Evolutionary conservation across 2,329 filamentous ascomycete species (phyloP).

Genomic region (Malbranchea zuffiana): DNA sequence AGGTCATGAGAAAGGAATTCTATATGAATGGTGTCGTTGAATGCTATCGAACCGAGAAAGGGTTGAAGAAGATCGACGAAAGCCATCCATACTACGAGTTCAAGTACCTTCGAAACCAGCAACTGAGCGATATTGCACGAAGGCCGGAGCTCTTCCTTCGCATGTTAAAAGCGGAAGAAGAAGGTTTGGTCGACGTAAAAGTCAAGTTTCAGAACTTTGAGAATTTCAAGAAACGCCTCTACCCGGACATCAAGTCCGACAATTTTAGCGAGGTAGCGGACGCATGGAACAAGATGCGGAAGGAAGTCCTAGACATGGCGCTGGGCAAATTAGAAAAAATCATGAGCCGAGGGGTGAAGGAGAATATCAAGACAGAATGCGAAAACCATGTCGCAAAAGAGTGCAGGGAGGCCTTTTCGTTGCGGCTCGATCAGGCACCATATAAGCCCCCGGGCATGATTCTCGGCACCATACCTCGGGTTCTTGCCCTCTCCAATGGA

Average conservation of each 20-base stretch:
- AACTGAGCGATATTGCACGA: conserved; percentile 66
- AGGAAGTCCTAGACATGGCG: conserved; percentile 71
- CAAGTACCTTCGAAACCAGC: conserved; percentile 88
- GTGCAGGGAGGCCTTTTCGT: conserved; percentile 79
- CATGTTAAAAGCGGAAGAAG: conserved; percentile 95
- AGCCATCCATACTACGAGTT: conserved; percentile 95
- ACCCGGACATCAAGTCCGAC: conserved; percentile 80
- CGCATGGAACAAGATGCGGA: conserved; percentile 82
- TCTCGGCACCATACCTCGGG: conserved; percentile 74
- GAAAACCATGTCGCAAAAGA: conserved; percentile 83
- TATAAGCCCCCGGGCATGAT: conserved; percentile 92
- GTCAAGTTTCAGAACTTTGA: conserved; percentile 66
- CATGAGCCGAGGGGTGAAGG: conserved; percentile 86
- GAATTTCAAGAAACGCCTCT: conserved; percentile 64
- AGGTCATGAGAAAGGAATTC: conserved; percentile 70
- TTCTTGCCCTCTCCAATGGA: conserved; percentile 78
- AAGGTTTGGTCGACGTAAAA: conserved; percentile 78
- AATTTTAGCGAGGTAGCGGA: conserved; percentile 92
- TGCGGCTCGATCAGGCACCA: conserved; percentile 86
- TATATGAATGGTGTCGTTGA: conserved; percentile 77
- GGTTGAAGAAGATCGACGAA: conserved; percentile 83
- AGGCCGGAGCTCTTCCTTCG: conserved; percentile 85
- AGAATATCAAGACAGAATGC: conserved; percentile 84
- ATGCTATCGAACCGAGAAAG: conserved; percentile 86
- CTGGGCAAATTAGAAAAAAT: conserved; percentile 70